Conservation (phyloP, 1,139 yeast genomes). For the Hansenula lynferdii region DNA sequence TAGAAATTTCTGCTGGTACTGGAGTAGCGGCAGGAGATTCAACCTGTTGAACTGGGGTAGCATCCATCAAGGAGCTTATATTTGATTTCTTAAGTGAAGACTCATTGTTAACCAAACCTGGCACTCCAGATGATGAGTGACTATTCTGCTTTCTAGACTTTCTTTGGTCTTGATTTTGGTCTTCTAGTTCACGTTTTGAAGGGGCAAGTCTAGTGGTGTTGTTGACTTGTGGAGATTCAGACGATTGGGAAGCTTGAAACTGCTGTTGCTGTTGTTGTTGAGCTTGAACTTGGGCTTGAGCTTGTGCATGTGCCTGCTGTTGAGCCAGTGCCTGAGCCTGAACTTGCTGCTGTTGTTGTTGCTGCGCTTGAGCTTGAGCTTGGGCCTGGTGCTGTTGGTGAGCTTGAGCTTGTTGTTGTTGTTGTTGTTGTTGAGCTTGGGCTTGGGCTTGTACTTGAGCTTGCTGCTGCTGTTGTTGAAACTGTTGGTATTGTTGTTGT, state of each 20-base stretch:
- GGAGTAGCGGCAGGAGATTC: constrained; percentile 1
- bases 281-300: constrained; percentile 10
- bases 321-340: not conserved
- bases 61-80: not conserved
- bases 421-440: no score
- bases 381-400: no score
- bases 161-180: constrained; percentile 4
- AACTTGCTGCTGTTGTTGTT: constrained; percentile 2
- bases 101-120: not conserved
- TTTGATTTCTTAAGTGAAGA: not conserved
- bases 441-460: constrained; percentile 11
- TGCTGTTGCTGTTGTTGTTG: constrained; percentile 8
- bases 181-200: constrained; percentile 13
- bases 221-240: not conserved
- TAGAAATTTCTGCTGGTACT: constrained; percentile 7
- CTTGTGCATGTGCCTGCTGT: not conserved
- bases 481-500: constrained; percentile 9
- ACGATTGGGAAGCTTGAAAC: constrained; percentile 2
- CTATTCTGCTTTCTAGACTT: constrained; percentile 3
- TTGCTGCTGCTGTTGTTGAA: constrained; percentile 6
- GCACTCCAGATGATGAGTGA: not conserved
- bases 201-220: no score
- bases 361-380: constrained; percentile 4
- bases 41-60: not conserved
- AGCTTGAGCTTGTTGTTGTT: constrained; percentile 4